Conservation (phyloP, 306 rosid genomes). For the Pyrus communis region DNA sequence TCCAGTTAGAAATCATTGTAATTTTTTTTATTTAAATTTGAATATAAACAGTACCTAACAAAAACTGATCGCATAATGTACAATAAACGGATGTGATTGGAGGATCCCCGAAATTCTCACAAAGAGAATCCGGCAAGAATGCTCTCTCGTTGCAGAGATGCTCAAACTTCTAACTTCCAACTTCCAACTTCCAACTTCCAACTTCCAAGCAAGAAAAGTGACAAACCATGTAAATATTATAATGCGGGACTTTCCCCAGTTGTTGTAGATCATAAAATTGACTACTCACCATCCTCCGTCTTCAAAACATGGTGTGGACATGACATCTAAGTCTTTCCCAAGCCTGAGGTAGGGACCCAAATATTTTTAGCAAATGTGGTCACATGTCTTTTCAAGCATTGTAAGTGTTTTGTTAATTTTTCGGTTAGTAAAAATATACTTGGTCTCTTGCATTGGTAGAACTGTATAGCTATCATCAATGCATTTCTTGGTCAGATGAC, state of each 20-base stretch:
- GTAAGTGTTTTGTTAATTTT: not conserved
- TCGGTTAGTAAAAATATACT: not conserved
- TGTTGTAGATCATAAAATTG: not conserved
- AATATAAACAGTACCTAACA: no score
- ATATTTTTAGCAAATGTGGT: not conserved
- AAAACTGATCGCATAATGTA: no score
- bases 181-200: not conserved
- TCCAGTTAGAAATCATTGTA: no score
- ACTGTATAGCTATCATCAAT: no score
- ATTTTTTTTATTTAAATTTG: no score
- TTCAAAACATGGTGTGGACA: not conserved
- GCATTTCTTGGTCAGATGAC: no score
- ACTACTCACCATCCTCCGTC: not conserved
- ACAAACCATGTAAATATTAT: not conserved
- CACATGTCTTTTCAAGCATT: not conserved
- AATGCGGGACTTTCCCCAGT: not conserved
- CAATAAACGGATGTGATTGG: no score
- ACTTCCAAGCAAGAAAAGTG: not conserved
- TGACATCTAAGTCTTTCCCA: not conserved
- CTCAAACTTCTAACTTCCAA: not conserved
- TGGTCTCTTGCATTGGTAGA: not conserved
- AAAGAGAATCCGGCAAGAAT: no score
- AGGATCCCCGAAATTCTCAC: rapidly evolving
- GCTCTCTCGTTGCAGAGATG: not conserved
- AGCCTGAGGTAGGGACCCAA: not conserved